Percentiles rank a stretch among this genome's conserved stretches.
phyloP scores from a whole-genome alignment of 2,329 filamentous ascomycete species.

The Sphaerulina populicola region DNA sequence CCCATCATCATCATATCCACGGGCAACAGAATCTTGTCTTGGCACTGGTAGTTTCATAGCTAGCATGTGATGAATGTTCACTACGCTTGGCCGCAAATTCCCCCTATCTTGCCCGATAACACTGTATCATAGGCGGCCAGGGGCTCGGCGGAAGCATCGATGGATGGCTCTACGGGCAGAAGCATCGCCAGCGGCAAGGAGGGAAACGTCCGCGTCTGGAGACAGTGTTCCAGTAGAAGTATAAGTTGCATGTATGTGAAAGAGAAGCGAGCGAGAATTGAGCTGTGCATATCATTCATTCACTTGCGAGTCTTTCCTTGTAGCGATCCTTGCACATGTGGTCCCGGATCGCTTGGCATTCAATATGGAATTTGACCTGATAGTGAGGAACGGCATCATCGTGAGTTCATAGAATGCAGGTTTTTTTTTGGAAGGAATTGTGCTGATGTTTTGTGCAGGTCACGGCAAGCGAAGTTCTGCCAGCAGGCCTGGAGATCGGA shows the following conservation, averaged over 20 bases:
- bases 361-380: constrained; percentile 34
- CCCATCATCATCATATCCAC: too few relatives aligned
- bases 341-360: constrained; percentile 1
- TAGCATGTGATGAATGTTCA: background rate
- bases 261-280: background rate
- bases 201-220: too few relatives aligned
- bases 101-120: constrained; percentile 19
- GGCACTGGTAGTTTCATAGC: background rate
- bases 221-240: background rate
- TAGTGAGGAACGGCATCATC: constrained; percentile 39
- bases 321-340: background rate
- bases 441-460: constrained; percentile 29
- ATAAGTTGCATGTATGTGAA: background rate
- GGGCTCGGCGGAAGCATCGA: constrained; percentile 6
- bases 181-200: background rate
- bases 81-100: constrained; percentile 5
- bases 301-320: background rate
- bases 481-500: constrained; percentile 41
- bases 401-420: constrained; percentile 22
- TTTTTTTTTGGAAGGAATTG: background rate
- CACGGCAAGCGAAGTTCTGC: constrained; percentile 42
- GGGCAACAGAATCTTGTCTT: background rate
- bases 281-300: background rate
- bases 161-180: background rate
- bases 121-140: constrained; percentile 15